Base-by-base conservation (phyloP, 2,329 filamentous ascomycete species). In the Amphichorda felina region DNA sequence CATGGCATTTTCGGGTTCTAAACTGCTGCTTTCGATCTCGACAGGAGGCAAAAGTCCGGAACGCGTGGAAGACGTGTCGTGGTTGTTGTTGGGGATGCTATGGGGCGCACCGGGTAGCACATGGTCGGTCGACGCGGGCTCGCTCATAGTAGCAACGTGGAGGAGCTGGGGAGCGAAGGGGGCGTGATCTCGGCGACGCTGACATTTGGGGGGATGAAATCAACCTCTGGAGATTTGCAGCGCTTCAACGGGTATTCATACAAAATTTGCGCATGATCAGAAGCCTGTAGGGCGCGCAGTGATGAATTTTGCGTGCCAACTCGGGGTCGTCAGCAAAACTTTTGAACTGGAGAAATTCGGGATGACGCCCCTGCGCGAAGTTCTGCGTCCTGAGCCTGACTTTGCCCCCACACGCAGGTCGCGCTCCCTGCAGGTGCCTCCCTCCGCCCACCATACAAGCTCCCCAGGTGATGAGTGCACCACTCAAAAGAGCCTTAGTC, bases 141-240 rank as follows among this genome's bases (percentile, higher is more conserved):
- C 64, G 59, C 66, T 69, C 72, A 75, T 75, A 65, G 61, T 71
- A 56, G 57, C 53, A 59, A 54, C 50, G 35, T 27, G 19, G 50
- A 50, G 52, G 62, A 55, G 53, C 53, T 48, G 48, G 54, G 55
- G 56, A 56, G 58, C 57, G 56, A 51, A 51, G 55, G 54, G 54
- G 61, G 61, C 64, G 67, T 61, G 59, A 65, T 60, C 64, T 70
- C 67, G 55, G 60, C 62, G 66, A 63, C 62, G 60, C 53, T 61
- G 56, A 67, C 74, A 79, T 78, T 66, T 70, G 72, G 57, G 49
- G 55, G 40, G 55, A 50, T 56, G 54, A 71, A 72, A 73, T 59
- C 55, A 60, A 61, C 51, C 66, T 79, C 74, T 66, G 66, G 56
- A 49, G 55, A 68, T 61, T 57, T 49, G 55, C 61, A 59, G 46